phyloP scores from a whole-genome alignment of 805 yeast species.

The Yueomyces sp. region DNA sequence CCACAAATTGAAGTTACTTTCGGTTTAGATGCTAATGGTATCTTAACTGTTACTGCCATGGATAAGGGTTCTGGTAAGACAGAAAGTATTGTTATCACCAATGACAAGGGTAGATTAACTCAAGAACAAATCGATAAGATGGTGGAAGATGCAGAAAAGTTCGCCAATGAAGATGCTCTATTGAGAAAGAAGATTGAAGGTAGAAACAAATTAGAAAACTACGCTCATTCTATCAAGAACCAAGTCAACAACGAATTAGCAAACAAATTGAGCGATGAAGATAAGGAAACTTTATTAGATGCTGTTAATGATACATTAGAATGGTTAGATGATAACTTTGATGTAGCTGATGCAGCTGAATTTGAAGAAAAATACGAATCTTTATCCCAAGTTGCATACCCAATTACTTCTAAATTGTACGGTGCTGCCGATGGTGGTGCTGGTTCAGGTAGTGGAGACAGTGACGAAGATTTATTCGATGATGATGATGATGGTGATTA shows the following conservation, averaged over 20 bases:
- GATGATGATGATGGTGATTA: slow-evolving; percentile 42
- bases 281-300: slow-evolving; percentile 76
- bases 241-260: slow-evolving; percentile 54
- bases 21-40: slow-evolving; percentile 95
- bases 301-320: slow-evolving; percentile 78
- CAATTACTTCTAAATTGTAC: slow-evolving; percentile 82
- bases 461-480: slow-evolving; percentile 29
- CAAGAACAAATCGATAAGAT: slow-evolving; percentile 93
- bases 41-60: slow-evolving; percentile 84
- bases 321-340: slow-evolving; percentile 79
- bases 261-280: slow-evolving; percentile 74
- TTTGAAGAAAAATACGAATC: slow-evolving; percentile 83
- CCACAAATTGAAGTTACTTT: slow-evolving; percentile 97
- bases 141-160: slow-evolving; percentile 96
- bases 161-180: slow-evolving; percentile 79
- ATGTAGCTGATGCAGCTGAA: slow-evolving; percentile 83
- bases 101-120: slow-evolving; percentile 87
- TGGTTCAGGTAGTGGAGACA: slow-evolving; percentile 23
- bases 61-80: slow-evolving; percentile 93
- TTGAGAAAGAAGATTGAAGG: slow-evolving; percentile 78
- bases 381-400: slow-evolving; percentile 71
- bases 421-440: slow-evolving; percentile 33
- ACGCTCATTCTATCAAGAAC: slow-evolving; percentile 70
- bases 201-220: slow-evolving; percentile 78
- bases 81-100: slow-evolving; percentile 81